Evolutionary conservation across 148 eudicot genomes (phyloP).

Genomic region (Oxyria digyna): DNA sequence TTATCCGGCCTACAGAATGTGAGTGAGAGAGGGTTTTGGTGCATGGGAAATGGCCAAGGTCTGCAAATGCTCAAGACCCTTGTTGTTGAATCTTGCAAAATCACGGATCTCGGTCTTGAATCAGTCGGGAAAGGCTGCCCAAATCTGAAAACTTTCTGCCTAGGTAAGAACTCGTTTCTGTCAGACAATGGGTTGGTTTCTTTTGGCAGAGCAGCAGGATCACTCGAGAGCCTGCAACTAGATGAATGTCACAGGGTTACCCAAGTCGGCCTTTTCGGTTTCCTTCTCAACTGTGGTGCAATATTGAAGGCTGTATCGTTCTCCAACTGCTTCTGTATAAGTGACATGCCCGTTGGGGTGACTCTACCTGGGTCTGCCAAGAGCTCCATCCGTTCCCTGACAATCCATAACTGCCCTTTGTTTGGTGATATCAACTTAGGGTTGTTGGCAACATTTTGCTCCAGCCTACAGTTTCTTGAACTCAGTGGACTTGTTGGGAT

Average conservation of each 20-base stretch:
- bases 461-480: constrained; percentile 38
- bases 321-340: constrained; percentile 48
- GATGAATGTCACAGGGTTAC: constrained; percentile 93
- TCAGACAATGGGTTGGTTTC: constrained; percentile 77
- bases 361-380: constrained; percentile 23
- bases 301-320: constrained; percentile 58
- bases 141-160: constrained; percentile 40
- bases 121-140: constrained; percentile 73
- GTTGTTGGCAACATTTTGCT: constrained; percentile 54
- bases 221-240: constrained; percentile 56
- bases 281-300: constrained; percentile 45
- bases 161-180: constrained; percentile 41
- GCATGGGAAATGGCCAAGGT: constrained; percentile 75
- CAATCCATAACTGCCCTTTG: constrained; percentile 65
- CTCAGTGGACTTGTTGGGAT: constrained; percentile 47
- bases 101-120: constrained; percentile 64
- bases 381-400: constrained; percentile 41
- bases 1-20: constrained; percentile 53
- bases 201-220: constrained; percentile 38
- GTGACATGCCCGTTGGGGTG: constrained; percentile 38
- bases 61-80: constrained; percentile 57
- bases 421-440: constrained; percentile 50
- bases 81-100: constrained; percentile 39
- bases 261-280: constrained; percentile 61
- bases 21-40: constrained; percentile 89